Evolutionary conservation across 352 stramenopile genomes (phyloP), one percentile per base, ranked within the genome.

Genomic region (Phytophthora fragariae): DNA sequence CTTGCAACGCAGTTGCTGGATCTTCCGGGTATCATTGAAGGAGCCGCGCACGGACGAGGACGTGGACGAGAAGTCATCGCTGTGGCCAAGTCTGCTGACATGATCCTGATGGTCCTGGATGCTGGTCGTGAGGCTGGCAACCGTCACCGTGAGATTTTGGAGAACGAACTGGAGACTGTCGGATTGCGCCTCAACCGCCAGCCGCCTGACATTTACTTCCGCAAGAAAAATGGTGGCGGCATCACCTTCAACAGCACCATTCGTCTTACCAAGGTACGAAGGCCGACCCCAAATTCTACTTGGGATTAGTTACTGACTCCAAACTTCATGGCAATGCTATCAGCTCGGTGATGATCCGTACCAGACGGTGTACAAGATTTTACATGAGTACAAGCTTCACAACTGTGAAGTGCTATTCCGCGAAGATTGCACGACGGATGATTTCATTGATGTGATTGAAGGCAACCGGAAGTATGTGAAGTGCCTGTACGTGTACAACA

Each of bases 11-110:
- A 93, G 89, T 84, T 99, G 44, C 84, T 99, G 50, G 98, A 99
- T 98, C 84, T 99, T 57, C 98, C 98, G 2, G 98, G 98, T 90
- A 99, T 99, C 79, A 99, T 99, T 83, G 98, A 99, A 92, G 98
- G 98, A 44, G 98, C 98, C 44, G 97, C 98, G 1, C 94, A 99
- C 77, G 98, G 98, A 62, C 98, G 98, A 68, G 98, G 98, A 49
- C 91, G 98, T 72, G 98, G 98, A 65, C 93, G 97, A 49, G 97
- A 99, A 82, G 98, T 99, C 29, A 99, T 99, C 82, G 97, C 98
- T 31, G 98, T 99, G 11, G 98, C 98, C 58, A 97, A 99, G 79
- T 98, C 91, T 49, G 96, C 97, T n/a, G 98, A 99, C 85, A 96
- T 99, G 73, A 99, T 99, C 72, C 80, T 99, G 46, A 99, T 99